Percentiles rank a stretch among this genome's conserved stretches.
Evolutionary conservation across 2,329 filamentous ascomycete species (phyloP).

Genomic region (Mollisiaceae sp.): DNA sequence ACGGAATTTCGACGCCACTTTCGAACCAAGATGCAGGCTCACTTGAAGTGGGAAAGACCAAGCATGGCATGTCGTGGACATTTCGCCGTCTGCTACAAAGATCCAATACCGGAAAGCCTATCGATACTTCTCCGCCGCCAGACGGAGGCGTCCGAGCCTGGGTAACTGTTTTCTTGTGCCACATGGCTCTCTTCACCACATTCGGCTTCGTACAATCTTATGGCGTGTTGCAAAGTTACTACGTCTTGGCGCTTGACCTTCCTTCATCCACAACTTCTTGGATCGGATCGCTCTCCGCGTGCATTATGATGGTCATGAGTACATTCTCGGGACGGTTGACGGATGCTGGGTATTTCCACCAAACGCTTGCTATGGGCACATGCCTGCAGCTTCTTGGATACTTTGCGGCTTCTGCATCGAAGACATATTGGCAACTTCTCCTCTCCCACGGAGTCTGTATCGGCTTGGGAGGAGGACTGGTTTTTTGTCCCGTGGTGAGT

Average conservation of each 20-base stretch:
- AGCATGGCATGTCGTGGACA: not conserved
- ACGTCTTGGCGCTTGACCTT: conserved; percentile 43
- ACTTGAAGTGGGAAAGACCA: not conserved
- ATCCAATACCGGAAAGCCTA: conserved; percentile 12
- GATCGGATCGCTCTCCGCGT: conserved; percentile 50
- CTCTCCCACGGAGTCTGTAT: conserved; percentile 52
- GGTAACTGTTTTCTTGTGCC: conserved; percentile 39
- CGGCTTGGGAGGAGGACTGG: conserved; percentile 51
- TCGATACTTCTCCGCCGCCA: conserved; percentile 21
- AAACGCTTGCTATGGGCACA: conserved; percentile 31
- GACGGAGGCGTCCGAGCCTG: conserved; percentile 39
- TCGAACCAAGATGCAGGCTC: not conserved
- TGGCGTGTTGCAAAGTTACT: conserved; percentile 45
- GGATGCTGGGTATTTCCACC: conserved; percentile 39
- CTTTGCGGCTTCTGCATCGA: conserved; percentile 48
- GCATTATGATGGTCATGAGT: conserved; percentile 49
- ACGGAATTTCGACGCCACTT: conserved; percentile 10
- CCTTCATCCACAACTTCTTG: conserved; percentile 48
- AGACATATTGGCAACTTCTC: conserved; percentile 51
- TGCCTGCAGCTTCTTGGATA: conserved; percentile 49
- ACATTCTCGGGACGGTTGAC: conserved; percentile 23
- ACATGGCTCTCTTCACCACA: conserved; percentile 41
- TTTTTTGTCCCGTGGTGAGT: conserved; percentile 57
- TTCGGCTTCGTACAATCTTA: conserved; percentile 41
- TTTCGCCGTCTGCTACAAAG: conserved; percentile 9